Conservation (phyloP, 768 basidiomycete species). For the Suillus hirtellus region DNA sequence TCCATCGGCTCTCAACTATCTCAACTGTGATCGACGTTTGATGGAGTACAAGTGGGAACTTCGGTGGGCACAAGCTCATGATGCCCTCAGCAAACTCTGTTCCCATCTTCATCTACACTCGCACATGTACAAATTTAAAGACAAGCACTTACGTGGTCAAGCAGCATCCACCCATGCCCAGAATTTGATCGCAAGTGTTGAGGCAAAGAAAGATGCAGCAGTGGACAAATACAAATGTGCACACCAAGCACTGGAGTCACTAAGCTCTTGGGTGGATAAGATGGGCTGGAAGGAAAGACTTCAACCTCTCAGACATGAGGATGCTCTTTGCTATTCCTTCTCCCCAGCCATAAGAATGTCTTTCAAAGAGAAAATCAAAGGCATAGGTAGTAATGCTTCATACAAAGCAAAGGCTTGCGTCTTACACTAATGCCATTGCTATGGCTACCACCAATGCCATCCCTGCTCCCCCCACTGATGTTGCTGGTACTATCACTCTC, state of each 20-base stretch:
- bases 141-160: constrained; percentile 17
- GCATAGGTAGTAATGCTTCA: constrained; percentile 21
- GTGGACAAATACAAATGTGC: constrained; percentile 11
- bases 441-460: too few relatives aligned
- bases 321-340: constrained; percentile 4
- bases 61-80: constrained; percentile 17
- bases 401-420: constrained; percentile 23
- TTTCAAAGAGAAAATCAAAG: constrained; percentile 24
- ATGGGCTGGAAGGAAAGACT: too few relatives aligned
- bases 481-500: too few relatives aligned
- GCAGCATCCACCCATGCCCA: constrained; percentile 9
- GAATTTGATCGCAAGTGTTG: constrained; percentile 7
- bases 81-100: constrained; percentile 9
- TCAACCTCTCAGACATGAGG: too few relatives aligned
- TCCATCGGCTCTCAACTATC: background rate
- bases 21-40: background rate
- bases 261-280: too few relatives aligned
- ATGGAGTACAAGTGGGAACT: constrained; percentile 7
- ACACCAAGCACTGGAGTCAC: background rate
- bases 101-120: constrained; percentile 11
- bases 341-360: constrained; percentile 18
- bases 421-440: too few relatives aligned
- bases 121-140: constrained; percentile 17
- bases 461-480: too few relatives aligned
- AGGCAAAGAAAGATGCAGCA: constrained; percentile 13